Evolutionary conservation across 371 early-diverging fungal genomes (phyloP).

Genomic region (Catenaria anguillulae): DNA sequence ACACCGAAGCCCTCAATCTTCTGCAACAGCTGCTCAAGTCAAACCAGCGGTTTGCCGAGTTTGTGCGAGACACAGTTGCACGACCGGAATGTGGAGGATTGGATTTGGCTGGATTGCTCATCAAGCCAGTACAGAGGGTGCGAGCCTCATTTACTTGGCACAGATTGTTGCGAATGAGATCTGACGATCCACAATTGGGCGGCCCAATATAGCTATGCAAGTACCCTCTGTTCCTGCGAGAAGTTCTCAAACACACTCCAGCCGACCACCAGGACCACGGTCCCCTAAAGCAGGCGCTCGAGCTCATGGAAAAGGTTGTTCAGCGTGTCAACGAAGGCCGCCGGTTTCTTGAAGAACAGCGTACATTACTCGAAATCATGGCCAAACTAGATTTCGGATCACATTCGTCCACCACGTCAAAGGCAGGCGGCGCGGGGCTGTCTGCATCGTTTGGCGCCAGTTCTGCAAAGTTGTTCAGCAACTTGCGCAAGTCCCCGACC

Average conservation of each 20-base stretch:
- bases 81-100: not conserved
- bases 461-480: not conserved
- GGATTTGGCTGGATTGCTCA: not conserved
- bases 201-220: not conserved
- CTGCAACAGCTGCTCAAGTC: not conserved
- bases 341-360: slow-evolving; percentile 14
- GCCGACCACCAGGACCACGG: slow-evolving; percentile 11
- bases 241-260: slow-evolving; percentile 15
- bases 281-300: slow-evolving; percentile 7
- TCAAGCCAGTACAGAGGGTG: not conserved
- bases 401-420: not conserved
- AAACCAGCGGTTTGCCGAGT: not conserved
- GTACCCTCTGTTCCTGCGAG: slow-evolving; percentile 2
- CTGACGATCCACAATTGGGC: too few relatives aligned
- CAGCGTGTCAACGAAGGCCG: slow-evolving; percentile 15
- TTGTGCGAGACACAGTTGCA: not conserved
- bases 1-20: slow-evolving; percentile 10
- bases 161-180: too few relatives aligned
- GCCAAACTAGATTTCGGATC: slow-evolving; percentile 2
- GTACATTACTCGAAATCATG: not conserved
- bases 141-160: not conserved
- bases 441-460: not conserved
- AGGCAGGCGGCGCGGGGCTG: not conserved
- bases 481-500: not conserved
- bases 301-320: slow-evolving; percentile 13